A percentile compares a stretch with the other conserved stretches of the same genome.
These are phyloP conservation scores for Alisma plantagoaquatica DNA, from an alignment of 106 monocot genomes.

Conservation along the genomic window DNA sequence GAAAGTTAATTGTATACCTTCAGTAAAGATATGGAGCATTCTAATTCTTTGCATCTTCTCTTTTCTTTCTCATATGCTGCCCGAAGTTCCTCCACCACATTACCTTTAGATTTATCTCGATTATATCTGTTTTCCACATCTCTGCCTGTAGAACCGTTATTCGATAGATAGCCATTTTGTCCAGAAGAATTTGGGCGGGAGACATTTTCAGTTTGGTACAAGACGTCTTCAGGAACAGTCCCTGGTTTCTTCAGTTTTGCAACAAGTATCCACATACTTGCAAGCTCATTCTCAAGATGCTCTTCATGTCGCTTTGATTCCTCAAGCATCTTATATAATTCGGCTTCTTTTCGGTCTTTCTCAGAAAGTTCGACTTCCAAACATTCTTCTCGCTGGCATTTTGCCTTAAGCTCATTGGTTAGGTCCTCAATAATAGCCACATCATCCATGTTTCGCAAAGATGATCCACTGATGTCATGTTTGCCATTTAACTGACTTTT, in stretches of 20 bases:
- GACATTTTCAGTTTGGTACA: slow-evolving; percentile 17
- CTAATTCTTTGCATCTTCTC: slow-evolving; percentile 63
- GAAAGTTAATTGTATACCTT: slow-evolving; percentile 68
- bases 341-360: slow-evolving; percentile 47
- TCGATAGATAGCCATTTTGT: slow-evolving; percentile 27
- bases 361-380: slow-evolving; percentile 50
- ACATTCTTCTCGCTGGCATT: slow-evolving; percentile 55
- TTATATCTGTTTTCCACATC: slow-evolving; percentile 10
- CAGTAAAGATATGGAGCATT: slow-evolving; percentile 49
- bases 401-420: slow-evolving; percentile 46
- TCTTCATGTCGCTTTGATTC: slow-evolving; percentile 57
- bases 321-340: slow-evolving; percentile 46
- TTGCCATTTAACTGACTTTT: slow-evolving; percentile 12
- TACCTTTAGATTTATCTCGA: slow-evolving; percentile 18
- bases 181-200: slow-evolving; percentile 11
- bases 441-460: slow-evolving; percentile 18
- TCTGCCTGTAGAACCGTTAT: slow-evolving; percentile 15
- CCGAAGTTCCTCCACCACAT: slow-evolving; percentile 37
- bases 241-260: slow-evolving; percentile 52
- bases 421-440: slow-evolving; percentile 46
- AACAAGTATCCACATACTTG: slow-evolving; percentile 84
- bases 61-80: slow-evolving; percentile 69
- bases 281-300: slow-evolving; percentile 77
- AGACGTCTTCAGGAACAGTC: slow-evolving; percentile 16
- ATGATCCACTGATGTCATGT: slow-evolving; percentile 12